These are phyloP conservation scores for Populus deltoides DNA, from an alignment of 345 rosid genomes.

Conservation along the genomic window DNA sequence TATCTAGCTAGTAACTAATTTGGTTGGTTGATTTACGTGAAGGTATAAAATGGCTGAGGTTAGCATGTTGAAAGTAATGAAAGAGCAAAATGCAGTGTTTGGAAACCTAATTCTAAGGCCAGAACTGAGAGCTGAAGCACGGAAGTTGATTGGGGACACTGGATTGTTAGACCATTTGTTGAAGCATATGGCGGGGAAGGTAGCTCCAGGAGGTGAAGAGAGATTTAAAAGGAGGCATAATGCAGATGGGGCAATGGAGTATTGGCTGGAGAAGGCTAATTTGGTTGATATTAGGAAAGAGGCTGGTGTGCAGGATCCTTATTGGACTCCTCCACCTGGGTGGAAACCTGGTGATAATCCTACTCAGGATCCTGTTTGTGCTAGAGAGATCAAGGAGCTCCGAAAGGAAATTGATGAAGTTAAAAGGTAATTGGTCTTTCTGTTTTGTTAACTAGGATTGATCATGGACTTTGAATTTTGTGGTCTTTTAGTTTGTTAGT, in stretches of 20 bases:
- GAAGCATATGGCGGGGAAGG: slow-evolving; percentile 94
- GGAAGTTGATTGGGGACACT: slow-evolving; percentile 92
- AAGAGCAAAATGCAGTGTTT: slow-evolving; percentile 66
- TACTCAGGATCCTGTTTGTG: slow-evolving; percentile 74
- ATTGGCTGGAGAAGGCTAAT: slow-evolving; percentile 85
- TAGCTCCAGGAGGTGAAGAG: slow-evolving; percentile 81
- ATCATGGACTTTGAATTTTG: neutral
- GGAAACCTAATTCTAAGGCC: slow-evolving; percentile 74
- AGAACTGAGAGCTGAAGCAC: slow-evolving; percentile 64
- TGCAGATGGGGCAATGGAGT: slow-evolving; percentile 95
- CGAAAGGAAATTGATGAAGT: slow-evolving; percentile 44
- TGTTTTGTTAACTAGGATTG: neutral
- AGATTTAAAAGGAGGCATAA: slow-evolving; percentile 90
- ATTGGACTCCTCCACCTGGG: slow-evolving; percentile 93
- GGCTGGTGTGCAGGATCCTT: slow-evolving; percentile 88
- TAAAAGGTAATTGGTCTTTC: slow-evolving; percentile 36
- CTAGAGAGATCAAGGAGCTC: slow-evolving; percentile 56
- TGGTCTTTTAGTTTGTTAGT: neutral
- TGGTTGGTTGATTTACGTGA: slow-evolving; percentile 7
- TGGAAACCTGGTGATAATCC: slow-evolving; percentile 91
- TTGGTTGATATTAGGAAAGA: slow-evolving; percentile 62
- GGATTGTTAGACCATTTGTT: slow-evolving; percentile 90
- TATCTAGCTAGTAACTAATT: neutral
- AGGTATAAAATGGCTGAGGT: slow-evolving; percentile 85
- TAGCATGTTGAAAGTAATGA: slow-evolving; percentile 84